Evolutionary conservation across 768 basidiomycete genomes (phyloP), one percentile per base, ranked within the genome.

Genomic region (Boletus huronensis): DNA sequence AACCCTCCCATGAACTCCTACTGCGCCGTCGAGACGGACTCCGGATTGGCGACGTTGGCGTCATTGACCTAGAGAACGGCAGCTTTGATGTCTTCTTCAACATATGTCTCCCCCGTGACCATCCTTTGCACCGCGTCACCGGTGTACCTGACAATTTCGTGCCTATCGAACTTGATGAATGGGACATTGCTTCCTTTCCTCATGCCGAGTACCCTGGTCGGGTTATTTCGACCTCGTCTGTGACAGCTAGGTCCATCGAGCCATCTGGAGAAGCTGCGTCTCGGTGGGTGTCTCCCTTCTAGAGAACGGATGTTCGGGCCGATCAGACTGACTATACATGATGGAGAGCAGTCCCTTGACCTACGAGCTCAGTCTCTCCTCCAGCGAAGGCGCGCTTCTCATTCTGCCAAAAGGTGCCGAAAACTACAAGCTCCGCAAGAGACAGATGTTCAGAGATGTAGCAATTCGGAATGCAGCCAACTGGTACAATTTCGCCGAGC

Each of bases 71-170:
- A 6, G 61, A 59, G 14, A 59, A 62, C 31, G 74, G 73, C 28
- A 60, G 58, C 9, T 76, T 76, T 35, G 65, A 68, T 40, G 71
- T 70, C 50, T 64, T 74, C 3, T 75, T 75, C 61, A 75, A 73
- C 42, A 66, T 75, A 11, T 68, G 65, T 34, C 58, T 71, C 0
- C 63, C 71, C 38, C 68, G 64, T 8, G 63, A 72, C 14, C 70
- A 76, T 42, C 46, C 62, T 2, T 53, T 51, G 5, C 50, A 58
- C 8, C 48, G 25, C 19, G 32, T 32, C 35, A 46, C 48, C 2
- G 59, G 60, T 1, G 64, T 74, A 8, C 70, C 74, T 4, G 60
- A 57, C 3, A 55, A 57, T 9, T 73, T 73, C 52, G 48, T 44
- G 5, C 68, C 62, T 0, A 29, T 74, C 31, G 2, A 28, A 6